Evolutionary conservation across 441 rosid genomes (phyloP), one percentile per base, ranked within the genome.

Genomic region (California macrophylla): DNA sequence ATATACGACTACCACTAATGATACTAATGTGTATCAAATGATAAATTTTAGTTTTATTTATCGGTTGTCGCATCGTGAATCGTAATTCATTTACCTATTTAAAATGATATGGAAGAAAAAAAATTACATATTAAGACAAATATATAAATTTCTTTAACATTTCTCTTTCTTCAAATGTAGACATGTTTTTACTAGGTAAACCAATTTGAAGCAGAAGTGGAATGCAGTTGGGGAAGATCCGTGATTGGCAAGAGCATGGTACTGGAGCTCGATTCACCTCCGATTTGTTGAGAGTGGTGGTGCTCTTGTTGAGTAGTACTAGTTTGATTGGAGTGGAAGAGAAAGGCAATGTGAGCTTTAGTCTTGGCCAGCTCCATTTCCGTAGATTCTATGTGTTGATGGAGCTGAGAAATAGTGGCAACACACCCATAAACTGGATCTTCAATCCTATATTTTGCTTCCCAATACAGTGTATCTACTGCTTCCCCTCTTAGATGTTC

Each of bases 341-440:
- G 50, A 15, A 45, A 45, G 1, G 73, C 71, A n/a, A 82, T 74
- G 68, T 84, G 81, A 32, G 85, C 90, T 64, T 58, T 79, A 9
- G 82, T 78, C 68, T 66, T 79, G 4, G 83, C 82, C 15, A 87
- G 30, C 24, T 78, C 78, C 42, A 40, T 74, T 62, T 81, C 80
- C 0, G 71, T 71, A 3, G 69, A 32, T 38, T 82, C 85, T 78
- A 84, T 82, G 2, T 84, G 74, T 61, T 77, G 78, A 13, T 83
- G 80, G 0, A 87, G 79, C 9, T 66, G 30, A 25, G 68, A 69
- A 24, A 87, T 72, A 24, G 79, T 76, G 9, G 86, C 86, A 24
- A 80, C 88, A 36, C 83, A 84, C 1, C 92, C 88, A 64, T 85
- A 84, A n/a, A 85, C 82, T n/a, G 85, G 89, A 54, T 85, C 87